These are phyloP conservation scores for Drosera spatulata DNA, from an alignment of 179 eudicot species.

Conservation along the genomic window DNA sequence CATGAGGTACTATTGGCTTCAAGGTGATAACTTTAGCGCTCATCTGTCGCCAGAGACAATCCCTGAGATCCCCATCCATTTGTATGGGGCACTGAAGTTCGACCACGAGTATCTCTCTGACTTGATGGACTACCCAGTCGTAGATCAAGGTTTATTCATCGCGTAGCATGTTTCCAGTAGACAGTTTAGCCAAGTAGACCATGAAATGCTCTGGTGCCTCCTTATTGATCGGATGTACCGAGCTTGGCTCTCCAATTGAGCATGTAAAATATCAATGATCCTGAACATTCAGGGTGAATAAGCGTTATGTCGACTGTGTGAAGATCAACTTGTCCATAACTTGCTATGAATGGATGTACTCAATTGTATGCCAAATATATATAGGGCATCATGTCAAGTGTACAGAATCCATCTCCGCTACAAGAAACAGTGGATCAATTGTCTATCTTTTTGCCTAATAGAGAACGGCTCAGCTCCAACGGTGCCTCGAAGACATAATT, in stretches of 20 bases:
- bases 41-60: constrained; percentile 27
- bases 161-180: constrained; percentile 16
- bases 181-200: not conserved
- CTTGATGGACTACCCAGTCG: constrained; percentile 44
- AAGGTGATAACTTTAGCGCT: constrained; percentile 9
- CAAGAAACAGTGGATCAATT: too few relatives aligned
- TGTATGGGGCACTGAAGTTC: constrained; percentile 21
- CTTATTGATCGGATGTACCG: not conserved
- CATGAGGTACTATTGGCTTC: constrained; percentile 25
- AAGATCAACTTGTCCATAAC: too few relatives aligned
- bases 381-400: too few relatives aligned
- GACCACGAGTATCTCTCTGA: constrained; percentile 52
- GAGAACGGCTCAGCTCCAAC: too few relatives aligned
- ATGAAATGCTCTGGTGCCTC: not conserved
- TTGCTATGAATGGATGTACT: too few relatives aligned
- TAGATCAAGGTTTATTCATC: constrained; percentile 64
- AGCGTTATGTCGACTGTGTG: too few relatives aligned
- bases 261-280: too few relatives aligned
- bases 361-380: too few relatives aligned
- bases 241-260: not conserved
- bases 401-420: too few relatives aligned
- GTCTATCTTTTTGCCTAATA: too few relatives aligned
- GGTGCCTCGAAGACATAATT: too few relatives aligned
- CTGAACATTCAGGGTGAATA: too few relatives aligned
- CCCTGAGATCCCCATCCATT: constrained; percentile 25